These are phyloP conservation scores for Ensete glaucum DNA, from an alignment of 176 grass and related monocot genomes.

Conservation along the genomic window DNA sequence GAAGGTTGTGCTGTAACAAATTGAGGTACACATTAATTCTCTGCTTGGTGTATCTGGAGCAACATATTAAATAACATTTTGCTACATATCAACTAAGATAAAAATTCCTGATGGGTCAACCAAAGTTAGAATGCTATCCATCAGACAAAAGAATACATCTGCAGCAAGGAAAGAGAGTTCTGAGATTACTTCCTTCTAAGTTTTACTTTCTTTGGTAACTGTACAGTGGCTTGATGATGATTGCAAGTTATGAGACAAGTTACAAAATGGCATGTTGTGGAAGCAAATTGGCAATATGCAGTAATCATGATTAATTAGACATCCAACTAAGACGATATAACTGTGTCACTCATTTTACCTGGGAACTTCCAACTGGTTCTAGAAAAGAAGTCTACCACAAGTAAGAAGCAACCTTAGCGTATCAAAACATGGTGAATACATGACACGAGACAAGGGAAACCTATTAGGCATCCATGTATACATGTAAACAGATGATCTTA, in stretches of 20 bases:
- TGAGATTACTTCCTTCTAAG: background rate
- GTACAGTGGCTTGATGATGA: background rate
- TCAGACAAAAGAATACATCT: no score
- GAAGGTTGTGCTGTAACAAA: conserved; percentile 66
- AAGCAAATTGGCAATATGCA: no score
- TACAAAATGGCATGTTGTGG: background rate
- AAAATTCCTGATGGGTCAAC: background rate
- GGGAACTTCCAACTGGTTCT: no score
- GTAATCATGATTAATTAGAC: no score
- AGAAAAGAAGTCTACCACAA: no score
- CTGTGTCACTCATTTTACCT: no score
- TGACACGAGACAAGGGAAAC: no score
- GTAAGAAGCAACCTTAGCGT: no score
- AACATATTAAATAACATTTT: background rate
- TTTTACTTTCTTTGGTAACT: background rate
- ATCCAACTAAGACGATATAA: no score
- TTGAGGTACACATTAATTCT: background rate
- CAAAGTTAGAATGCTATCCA: background rate
- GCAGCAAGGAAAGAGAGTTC: background rate
- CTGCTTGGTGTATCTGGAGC: background rate
- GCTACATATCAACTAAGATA: background rate
- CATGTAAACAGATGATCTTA: no score
- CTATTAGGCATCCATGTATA: no score
- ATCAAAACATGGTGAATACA: no score
- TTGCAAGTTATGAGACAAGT: background rate